Evolutionary conservation across 2,329 filamentous ascomycete species (phyloP).

Genomic region (Cercospora zeae-maydis): DNA sequence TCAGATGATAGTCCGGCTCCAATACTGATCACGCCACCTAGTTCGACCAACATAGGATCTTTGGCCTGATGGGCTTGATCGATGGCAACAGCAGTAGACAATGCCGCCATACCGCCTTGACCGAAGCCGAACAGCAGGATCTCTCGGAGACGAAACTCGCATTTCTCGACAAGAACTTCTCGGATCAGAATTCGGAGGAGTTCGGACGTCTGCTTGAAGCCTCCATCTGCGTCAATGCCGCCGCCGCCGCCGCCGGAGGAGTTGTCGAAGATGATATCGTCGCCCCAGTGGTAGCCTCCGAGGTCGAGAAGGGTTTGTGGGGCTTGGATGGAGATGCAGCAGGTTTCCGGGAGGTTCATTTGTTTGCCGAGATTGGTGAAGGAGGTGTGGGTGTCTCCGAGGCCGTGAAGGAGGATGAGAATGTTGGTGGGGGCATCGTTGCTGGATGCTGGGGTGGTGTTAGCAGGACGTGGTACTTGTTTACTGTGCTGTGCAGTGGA

Average conservation of each 20-base stretch:
- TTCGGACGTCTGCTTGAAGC: slow-evolving; percentile 45
- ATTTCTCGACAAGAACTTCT: slow-evolving; percentile 47
- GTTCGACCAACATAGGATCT: slow-evolving; percentile 35
- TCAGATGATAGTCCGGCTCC: slow-evolving; percentile 57
- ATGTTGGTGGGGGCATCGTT: slow-evolving; percentile 65
- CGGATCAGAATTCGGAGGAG: slow-evolving; percentile 47
- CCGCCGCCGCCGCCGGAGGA: slow-evolving; percentile 51
- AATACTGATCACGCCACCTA: slow-evolving; percentile 60
- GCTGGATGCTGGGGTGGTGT: slow-evolving; percentile 37
- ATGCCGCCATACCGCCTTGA: slow-evolving; percentile 56
- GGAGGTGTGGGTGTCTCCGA: slow-evolving; percentile 69
- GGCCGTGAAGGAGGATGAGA: slow-evolving; percentile 77
- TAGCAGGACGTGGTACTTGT: not conserved
- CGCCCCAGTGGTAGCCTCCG: slow-evolving; percentile 61
- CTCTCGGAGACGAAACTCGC: slow-evolving; percentile 48
- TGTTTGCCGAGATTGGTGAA: slow-evolving; percentile 67
- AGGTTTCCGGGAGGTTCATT: slow-evolving; percentile 71
- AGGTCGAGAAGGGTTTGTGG: slow-evolving; percentile 64
- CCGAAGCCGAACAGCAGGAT: slow-evolving; percentile 56
- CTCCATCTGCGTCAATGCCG: slow-evolving; percentile 53
- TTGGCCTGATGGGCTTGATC: slow-evolving; percentile 5
- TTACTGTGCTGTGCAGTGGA: not conserved
- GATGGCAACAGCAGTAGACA: slow-evolving; percentile 41
- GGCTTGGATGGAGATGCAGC: slow-evolving; percentile 70
- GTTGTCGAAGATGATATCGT: slow-evolving; percentile 57